Evolutionary conservation across 2,329 filamentous ascomycete species (phyloP), one percentile per base, ranked within the genome.

Genomic region (Monosporascus cannonballus): DNA sequence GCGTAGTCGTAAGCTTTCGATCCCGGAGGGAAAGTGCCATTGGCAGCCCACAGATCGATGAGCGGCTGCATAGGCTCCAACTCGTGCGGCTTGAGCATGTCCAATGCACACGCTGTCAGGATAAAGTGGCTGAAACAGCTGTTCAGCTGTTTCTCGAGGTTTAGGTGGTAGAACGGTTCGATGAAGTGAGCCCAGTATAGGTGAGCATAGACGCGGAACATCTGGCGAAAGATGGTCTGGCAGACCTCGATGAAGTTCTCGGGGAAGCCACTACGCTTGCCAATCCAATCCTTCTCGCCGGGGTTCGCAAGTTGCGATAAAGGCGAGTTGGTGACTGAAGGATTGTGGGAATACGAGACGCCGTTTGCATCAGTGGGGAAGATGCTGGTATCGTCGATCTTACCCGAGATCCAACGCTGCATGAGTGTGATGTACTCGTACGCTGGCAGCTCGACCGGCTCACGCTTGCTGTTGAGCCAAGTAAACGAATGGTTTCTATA

Each of bases 201-300:
- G 72, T 99, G 94, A 47, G 94, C 87, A 67, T 99, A 99, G 62
- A 96, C 93, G 54, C 94, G 89, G 79, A 99, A 97, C 87, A 99
- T 97, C 73, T 96, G 94, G 64, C 92, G 88, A 76, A 96, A 93
- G 65, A 96, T 94, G 59, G 87, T 87, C 76, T 95, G 91, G 76
- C 93, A 94, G 61, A 96, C 91, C 56, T 87, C 84, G 62, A 93
- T 79, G 70, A 96, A 97, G 60, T 90, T 89, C 58, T 88, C 84
- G 2, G 94, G 94, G 71, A 99, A 99, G 4, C 93, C 93, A 55
- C 89, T 94, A 47, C 89, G 83, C 75, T 95, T 96, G 64, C 94
- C 94, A 53, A 96, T 80, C 89, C 91, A 97, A 55, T 86, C 83
- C 22, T 72, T 73, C 53, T 88, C 85, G 44, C 83, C 76, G 4